Evolutionary conservation across 768 basidiomycete species (phyloP), one percentile per base, ranked within the genome.

Genomic region (Mrakia frigida): DNA sequence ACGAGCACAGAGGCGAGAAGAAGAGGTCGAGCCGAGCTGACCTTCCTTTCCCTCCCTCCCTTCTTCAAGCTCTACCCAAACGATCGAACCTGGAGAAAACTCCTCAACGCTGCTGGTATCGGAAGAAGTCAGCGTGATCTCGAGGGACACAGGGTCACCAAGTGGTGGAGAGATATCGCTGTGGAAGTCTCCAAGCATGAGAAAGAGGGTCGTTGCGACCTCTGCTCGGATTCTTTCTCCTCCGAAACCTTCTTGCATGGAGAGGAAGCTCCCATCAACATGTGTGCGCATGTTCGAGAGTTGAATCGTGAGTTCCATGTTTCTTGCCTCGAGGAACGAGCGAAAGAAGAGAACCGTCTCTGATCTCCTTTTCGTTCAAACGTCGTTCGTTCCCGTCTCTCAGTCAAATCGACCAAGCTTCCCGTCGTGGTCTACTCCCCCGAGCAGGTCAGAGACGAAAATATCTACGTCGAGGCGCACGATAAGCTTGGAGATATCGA

Each of bases 101-200:
- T 60, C 9, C 59, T 60, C n/a, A 60, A 60, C n/a, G 59, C n/a
- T n/a, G 33, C 16, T n/a, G 59, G 59, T 1, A 60, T 60, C 9
- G 59, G 59, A n/a, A 28, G 59, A 60, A 60, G 59, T 18, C 59
- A 28, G 59, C 28, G 5, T 2, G 59, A 60, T 18, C 59, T 60
- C 59, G 59, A 60, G 11, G 59, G 59, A 0, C n/a, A 31, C n/a
- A 16, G 14, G n/a, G 33, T n/a, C n/a, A 60, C 59, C 10, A 60
- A n/a, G 21, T 60, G 59, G 59, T 60, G 59, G 59, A 60, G 59
- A 33, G 59, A 60, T 7, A 60, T 60, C 33, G 59, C 59, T n/a
- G 59, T 60, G 6, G 59, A 60, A 18, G n/a, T 60, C n/a, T n/a
- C 59, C 59, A 60, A 16, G 59, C 59, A 60, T n/a, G 59, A 60